phyloP scores from a whole-genome alignment of 768 basidiomycete genomes.

The Pluteus cervinus region DNA sequence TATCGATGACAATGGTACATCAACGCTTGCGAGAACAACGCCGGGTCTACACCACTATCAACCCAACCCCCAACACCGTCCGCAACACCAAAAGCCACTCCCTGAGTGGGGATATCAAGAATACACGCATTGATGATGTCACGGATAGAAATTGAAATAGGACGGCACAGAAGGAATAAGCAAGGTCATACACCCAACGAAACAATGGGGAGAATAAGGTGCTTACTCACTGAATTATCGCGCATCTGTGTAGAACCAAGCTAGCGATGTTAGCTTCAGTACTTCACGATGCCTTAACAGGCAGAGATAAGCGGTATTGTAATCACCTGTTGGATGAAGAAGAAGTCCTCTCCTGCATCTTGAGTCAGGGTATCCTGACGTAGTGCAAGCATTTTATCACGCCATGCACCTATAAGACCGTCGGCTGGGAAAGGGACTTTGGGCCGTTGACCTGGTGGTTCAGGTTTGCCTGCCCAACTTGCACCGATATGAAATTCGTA shows the following conservation, averaged over 20 bases:
- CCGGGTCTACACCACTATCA: conserved; percentile 77
- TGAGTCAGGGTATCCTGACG: conserved; percentile 31
- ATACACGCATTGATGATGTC: no score
- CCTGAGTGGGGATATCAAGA: no score
- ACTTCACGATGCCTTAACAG: no score
- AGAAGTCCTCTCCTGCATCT: conserved; percentile 44
- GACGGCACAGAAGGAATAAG: conserved; percentile 7
- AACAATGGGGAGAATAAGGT: conserved; percentile 18
- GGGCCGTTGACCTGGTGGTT: conserved; percentile 25
- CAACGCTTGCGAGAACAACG: conserved; percentile 84
- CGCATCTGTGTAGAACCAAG: conserved; percentile 52
- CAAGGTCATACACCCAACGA: conserved; percentile 10
- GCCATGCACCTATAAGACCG: conserved; percentile 60
- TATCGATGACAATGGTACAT: conserved; percentile 84
- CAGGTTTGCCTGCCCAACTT: conserved; percentile 74
- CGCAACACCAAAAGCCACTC: conserved; percentile 76
- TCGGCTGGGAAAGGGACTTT: conserved; percentile 52
- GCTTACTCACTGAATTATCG: conserved; percentile 61
- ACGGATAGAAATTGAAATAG: conserved; percentile 22
- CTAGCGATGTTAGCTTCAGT: no score
- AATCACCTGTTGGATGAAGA: conserved; percentile 63
- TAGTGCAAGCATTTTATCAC: conserved; percentile 53
- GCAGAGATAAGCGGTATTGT: background rate
- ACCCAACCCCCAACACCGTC: conserved; percentile 96
- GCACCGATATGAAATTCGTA: conserved; percentile 74